Conservation (phyloP, 2,329 filamentous ascomycete genomes). For the Botryosphaeria dothidea region DNA sequence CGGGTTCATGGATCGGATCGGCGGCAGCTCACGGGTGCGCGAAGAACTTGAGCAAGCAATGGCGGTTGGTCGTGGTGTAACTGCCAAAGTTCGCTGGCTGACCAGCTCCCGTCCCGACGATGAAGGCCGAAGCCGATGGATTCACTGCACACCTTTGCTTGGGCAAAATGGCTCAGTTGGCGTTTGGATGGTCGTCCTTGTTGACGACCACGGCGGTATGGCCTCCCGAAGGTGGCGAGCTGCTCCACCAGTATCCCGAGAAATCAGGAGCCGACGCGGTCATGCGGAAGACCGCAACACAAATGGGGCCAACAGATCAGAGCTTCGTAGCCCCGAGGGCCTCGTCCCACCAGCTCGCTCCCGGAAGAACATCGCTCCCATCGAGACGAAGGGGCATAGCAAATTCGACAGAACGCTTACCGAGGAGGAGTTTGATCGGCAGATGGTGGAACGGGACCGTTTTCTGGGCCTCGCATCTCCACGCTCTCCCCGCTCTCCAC, state of each 20-base stretch:
- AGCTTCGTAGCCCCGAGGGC: neutral
- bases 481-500: neutral
- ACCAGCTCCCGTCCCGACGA: conserved; percentile 40
- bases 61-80: conserved; percentile 68
- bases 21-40: conserved; percentile 53
- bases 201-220: conserved; percentile 58
- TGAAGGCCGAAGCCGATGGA: conserved; percentile 68
- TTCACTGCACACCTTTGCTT: conserved; percentile 73
- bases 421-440: conserved; percentile 1
- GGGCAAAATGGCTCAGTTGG: conserved; percentile 68
- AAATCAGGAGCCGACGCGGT: neutral
- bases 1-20: conserved; percentile 50
- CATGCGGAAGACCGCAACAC: too few relatives aligned
- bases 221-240: neutral
- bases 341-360: neutral
- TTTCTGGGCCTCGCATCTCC: neutral
- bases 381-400: neutral
- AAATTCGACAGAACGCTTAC: neutral
- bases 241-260: conserved; percentile 10
- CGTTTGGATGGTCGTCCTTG: conserved; percentile 76
- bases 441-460: neutral
- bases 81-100: conserved; percentile 73
- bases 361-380: neutral
- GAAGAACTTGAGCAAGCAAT: conserved; percentile 61
- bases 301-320: neutral